phyloP scores from a whole-genome alignment of 176 grass and related monocot species.

The Chloris gayana region DNA sequence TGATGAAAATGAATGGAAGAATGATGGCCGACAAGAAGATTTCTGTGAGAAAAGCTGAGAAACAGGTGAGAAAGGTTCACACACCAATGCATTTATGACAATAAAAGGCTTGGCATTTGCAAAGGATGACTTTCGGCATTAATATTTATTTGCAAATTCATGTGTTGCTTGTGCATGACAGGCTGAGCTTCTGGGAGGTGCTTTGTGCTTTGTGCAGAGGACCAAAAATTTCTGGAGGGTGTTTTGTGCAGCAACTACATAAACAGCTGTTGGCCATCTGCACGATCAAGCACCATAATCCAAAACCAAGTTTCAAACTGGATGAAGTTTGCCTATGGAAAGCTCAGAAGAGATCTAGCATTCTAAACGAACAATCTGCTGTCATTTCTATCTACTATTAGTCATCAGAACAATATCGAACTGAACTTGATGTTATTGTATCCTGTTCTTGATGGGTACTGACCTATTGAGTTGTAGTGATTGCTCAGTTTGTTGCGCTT shows the following conservation, averaged over 20 bases:
- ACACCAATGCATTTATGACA: neutral
- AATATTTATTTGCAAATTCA: neutral
- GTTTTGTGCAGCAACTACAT: constrained; percentile 6
- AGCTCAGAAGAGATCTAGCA: constrained; percentile 14
- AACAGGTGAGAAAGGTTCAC: constrained; percentile 42
- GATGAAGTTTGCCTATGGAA: constrained; percentile 13
- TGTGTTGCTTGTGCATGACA: neutral
- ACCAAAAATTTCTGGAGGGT: neutral
- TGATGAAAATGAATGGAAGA: constrained; percentile 74
- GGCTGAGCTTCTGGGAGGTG: neutral
- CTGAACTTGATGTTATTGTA: neutral
- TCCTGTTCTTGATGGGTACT: neutral
- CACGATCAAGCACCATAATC: constrained; percentile 5
- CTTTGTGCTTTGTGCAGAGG: too few relatives aligned
- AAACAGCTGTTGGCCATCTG: constrained; percentile 7
- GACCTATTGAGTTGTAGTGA: neutral
- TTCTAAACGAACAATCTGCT: constrained; percentile 30
- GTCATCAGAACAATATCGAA: constrained; percentile 23
- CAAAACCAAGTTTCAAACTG: constrained; percentile 17
- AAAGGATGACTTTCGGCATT: neutral
- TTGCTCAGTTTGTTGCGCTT: constrained; percentile 13
- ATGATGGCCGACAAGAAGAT: constrained; percentile 57
- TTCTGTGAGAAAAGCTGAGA: constrained; percentile 62
- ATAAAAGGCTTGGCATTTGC: neutral
- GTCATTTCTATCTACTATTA: constrained; percentile 21